Conservation (phyloP, 2,329 filamentous ascomycete species). For the Colletotrichum neosansevieriae region DNA sequence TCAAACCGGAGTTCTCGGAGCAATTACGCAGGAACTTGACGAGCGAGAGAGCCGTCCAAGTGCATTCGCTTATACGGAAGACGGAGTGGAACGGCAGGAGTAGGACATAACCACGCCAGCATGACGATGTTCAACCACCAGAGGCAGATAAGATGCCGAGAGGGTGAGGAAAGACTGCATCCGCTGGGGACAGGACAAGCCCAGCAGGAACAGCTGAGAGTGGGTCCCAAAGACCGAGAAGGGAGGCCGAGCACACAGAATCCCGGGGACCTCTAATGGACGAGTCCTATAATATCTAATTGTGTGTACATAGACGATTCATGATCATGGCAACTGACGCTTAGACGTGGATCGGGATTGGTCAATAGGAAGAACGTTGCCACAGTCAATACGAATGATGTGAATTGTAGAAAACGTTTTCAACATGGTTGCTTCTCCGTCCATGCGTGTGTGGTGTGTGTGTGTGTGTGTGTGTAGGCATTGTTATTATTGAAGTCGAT, state of each 20-base stretch:
- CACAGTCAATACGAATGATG: slow-evolving; percentile 37
- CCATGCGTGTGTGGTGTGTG: not conserved
- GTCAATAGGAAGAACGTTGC: slow-evolving; percentile 38
- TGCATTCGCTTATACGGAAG: slow-evolving; percentile 59
- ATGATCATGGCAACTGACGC: slow-evolving; percentile 40
- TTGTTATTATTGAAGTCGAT: too few relatives aligned
- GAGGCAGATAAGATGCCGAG: slow-evolving; percentile 39
- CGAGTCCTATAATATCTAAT: slow-evolving; percentile 48
- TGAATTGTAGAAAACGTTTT: slow-evolving; percentile 22
- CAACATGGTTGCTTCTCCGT: too few relatives aligned
- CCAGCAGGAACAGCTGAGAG: slow-evolving; percentile 34
- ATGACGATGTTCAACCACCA: slow-evolving; percentile 33
- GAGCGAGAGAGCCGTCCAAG: slow-evolving; percentile 44
- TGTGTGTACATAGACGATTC: slow-evolving; percentile 46
- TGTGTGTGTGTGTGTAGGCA: not conserved
- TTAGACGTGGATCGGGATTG: slow-evolving; percentile 38
- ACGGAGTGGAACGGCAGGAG: slow-evolving; percentile 35
- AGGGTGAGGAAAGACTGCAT: slow-evolving; percentile 39
- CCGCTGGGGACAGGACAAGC: slow-evolving; percentile 35
- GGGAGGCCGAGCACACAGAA: slow-evolving; percentile 36
- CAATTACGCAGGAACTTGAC: slow-evolving; percentile 51
- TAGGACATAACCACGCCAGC: slow-evolving; percentile 37
- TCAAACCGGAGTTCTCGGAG: slow-evolving; percentile 60
- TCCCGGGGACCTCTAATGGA: slow-evolving; percentile 39
- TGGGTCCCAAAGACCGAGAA: slow-evolving; percentile 27